phyloP scores from a whole-genome alignment of 176 grass and related monocot genomes.

The Paspalum vaginatum region DNA sequence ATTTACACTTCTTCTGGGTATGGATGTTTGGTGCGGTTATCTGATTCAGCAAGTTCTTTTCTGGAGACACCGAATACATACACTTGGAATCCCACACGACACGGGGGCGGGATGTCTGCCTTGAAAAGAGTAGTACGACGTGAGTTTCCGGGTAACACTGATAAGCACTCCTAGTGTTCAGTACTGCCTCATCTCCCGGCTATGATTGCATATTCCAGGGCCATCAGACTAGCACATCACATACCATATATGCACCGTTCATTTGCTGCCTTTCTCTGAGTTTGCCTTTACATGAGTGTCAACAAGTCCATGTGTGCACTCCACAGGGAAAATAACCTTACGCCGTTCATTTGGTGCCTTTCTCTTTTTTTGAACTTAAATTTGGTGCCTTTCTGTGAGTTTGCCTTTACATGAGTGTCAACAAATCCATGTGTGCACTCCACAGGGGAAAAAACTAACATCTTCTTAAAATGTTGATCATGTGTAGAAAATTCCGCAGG shows the following conservation, averaged over 20 bases:
- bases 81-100: neutral
- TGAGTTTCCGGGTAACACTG: too few relatives aligned
- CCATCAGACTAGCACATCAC: too few relatives aligned
- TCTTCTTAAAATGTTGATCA: constrained; percentile 28
- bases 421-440: neutral
- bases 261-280: neutral
- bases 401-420: neutral
- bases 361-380: neutral
- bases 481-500: constrained; percentile 75
- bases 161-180: neutral
- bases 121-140: too few relatives aligned
- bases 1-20: too few relatives aligned
- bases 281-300: neutral
- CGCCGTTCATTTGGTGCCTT: neutral
- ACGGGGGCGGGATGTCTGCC: too few relatives aligned
- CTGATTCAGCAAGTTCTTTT: neutral
- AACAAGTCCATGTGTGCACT: neutral
- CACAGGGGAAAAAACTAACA: neutral
- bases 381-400: neutral
- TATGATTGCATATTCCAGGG: neutral
- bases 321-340: neutral
- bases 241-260: neutral
- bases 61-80: neutral
- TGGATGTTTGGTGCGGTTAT: neutral
- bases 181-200: neutral